A percentile compares a stretch with the other conserved stretches of the same genome.
Conservation (phyloP, 2,329 filamentous ascomycete genomes). For the Colletotrichum brevisporum region DNA sequence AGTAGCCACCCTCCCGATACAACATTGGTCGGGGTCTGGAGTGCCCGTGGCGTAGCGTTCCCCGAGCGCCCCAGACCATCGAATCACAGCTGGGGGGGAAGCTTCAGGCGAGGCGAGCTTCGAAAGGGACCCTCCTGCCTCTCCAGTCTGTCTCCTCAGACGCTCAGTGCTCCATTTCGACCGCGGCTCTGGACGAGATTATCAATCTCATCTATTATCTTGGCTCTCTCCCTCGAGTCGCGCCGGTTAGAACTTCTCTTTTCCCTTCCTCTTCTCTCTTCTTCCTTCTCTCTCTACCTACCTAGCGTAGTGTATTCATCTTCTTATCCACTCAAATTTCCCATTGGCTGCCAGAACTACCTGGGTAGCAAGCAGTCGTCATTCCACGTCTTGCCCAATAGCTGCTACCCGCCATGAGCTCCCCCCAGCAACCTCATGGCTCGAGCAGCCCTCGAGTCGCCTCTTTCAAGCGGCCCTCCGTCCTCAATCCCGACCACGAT, state of each 20-base stretch:
- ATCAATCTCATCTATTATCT: constrained; percentile 40
- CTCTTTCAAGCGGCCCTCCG: constrained; percentile 45
- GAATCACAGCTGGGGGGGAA: constrained; percentile 25
- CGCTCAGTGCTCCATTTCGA: constrained; percentile 30
- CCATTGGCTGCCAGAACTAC: background rate
- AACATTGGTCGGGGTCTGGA: constrained; percentile 33
- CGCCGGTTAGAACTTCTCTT: constrained; percentile 24
- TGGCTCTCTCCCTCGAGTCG: constrained; percentile 31
- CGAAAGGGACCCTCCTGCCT: background rate
- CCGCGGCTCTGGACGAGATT: constrained; percentile 26
- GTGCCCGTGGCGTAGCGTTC: constrained; percentile 19
- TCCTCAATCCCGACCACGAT: constrained; percentile 53
- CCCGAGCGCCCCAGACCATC: constrained; percentile 27
- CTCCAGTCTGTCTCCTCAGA: constrained; percentile 15
- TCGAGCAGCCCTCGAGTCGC: constrained; percentile 36
- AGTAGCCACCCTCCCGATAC: constrained; percentile 35
- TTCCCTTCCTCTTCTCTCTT: background rate
- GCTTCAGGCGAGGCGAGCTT: constrained; percentile 28
- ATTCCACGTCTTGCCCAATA: background rate
- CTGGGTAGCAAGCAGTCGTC: background rate
- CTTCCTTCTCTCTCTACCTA: background rate
- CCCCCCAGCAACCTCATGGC: constrained; percentile 30
- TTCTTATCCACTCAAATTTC: background rate
- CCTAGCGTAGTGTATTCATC: background rate
- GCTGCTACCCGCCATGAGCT: constrained; percentile 30